Base-by-base conservation (phyloP, 148 eudicot genomes). In the Vaccinium corymbosum region DNA sequence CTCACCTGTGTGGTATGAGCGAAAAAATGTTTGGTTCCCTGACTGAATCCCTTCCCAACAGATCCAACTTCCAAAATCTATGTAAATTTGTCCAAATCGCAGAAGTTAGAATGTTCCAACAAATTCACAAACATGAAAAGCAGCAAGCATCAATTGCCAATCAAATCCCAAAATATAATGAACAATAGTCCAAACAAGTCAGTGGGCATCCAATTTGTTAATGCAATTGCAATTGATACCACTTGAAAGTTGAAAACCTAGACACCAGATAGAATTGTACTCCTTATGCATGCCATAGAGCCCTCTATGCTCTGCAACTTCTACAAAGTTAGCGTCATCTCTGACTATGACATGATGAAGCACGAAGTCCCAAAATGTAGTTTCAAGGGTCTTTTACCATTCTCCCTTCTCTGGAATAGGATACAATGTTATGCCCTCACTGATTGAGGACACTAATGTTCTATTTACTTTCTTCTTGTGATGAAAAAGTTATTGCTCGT, bases 51-150 rank as follows among this genome's bases (percentile, higher is more conserved):
- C 89, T 92, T 95, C 19, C 99, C 99, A 76, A 97, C 90, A 64
- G 99, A 94, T 83, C 99, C 98, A 89, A 95, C 89, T 90, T 97
- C 99, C 81, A 97, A 51, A 81, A 97, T 95, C 99, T 97, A 88
- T 81, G 86, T 56, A 85, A 52, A 82, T 80, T 29, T 66, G 75
- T 81, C 84, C 62, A 80, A 76, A 78, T 10, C 35, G 53, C 2
- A 86, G 68, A 74, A 42, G 74, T 76, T 20, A 80, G 80, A 22
- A 64, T 61, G 77, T 76, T 66, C 76, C 32, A 14, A 48, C 59
- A 48, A 46, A 48, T 62, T 50, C 55, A 38, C 46, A 79, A 72
- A 76, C 3, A 61, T 15, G 10, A 66, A 35, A 29, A 62, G 50
- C 14, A 42, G 38, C 73, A 55, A 70, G 79, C 25, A 68, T 66